Evolutionary conservation across 2,329 filamentous ascomycete genomes (phyloP).

Genomic region (Clonostachys rosea): DNA sequence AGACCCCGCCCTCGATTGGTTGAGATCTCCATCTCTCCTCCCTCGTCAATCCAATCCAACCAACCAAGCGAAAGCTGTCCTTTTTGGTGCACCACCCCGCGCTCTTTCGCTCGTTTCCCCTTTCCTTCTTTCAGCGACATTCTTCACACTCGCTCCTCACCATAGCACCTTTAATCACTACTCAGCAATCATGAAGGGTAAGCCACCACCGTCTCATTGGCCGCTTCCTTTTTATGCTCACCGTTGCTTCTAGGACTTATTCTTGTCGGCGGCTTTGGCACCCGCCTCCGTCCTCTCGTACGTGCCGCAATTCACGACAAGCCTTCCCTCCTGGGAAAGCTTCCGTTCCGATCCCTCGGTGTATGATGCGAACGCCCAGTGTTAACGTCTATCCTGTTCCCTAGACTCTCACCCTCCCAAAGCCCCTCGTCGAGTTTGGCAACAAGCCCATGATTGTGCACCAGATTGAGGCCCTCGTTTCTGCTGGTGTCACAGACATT

Average conservation of each 20-base stretch:
- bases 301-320: conserved; percentile 19
- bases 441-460: conserved; percentile 99
- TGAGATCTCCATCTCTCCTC: background rate
- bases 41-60: background rate
- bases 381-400: background rate
- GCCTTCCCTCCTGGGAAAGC: background rate
- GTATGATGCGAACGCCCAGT: background rate
- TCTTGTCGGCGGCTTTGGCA: conserved; percentile 98
- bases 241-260: conserved; percentile 67
- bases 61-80: background rate
- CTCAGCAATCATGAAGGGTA: conserved; percentile 29
- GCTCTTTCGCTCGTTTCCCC: background rate
- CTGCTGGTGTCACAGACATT: conserved; percentile 93
- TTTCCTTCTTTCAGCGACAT: background rate
- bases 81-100: background rate
- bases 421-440: conserved; percentile 95
- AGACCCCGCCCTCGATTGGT: background rate
- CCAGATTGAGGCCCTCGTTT: conserved; percentile 92
- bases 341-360: background rate
- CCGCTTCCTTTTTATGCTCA: background rate
- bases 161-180: background rate
- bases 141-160: background rate
- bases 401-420: conserved; percentile 92
- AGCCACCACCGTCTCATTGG: conserved; percentile 2
- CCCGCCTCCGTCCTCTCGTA: conserved; percentile 93